A percentile compares a stretch with the other conserved stretches of the same genome.
Conservation (phyloP, 192 early-diverging fungal genomes). For the Coemansia sp. region DNA sequence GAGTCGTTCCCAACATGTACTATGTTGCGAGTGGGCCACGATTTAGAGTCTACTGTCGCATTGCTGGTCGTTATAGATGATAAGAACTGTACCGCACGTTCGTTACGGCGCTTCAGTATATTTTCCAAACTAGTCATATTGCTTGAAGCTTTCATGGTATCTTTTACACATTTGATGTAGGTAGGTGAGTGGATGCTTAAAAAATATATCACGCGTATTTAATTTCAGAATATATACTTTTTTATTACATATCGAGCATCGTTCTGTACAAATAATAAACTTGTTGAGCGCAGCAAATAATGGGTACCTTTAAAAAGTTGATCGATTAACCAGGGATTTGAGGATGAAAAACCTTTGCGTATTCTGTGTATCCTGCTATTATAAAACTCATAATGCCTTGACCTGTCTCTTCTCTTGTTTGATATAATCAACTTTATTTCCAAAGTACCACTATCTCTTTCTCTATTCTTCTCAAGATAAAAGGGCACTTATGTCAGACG, state of each 20-base stretch:
- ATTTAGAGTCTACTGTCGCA: constrained; percentile 9
- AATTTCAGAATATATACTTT: no score
- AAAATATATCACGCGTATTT: no score
- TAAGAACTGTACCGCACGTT: constrained; percentile 36
- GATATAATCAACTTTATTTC: neutral
- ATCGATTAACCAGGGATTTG: no score
- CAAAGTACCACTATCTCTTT: neutral
- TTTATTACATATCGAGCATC: no score
- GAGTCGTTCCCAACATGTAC: neutral
- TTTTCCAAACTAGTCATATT: neutral
- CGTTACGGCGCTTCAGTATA: constrained; percentile 22
- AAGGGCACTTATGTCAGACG: neutral
- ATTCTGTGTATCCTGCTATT: no score
- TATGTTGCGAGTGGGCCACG: neutral
- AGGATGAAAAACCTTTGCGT: no score
- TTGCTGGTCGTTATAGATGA: constrained; percentile 41
- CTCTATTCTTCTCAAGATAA: neutral
- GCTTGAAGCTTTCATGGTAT: no score
- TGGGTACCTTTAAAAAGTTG: neutral
- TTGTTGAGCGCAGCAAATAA: neutral
- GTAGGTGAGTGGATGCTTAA: no score
- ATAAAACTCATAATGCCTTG: no score
- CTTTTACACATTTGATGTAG: no score
- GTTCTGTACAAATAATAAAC: no score
- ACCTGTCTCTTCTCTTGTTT: no score